phyloP scores from a whole-genome alignment of 2,329 filamentous ascomycete species.

The Gremmenia infestans region DNA sequence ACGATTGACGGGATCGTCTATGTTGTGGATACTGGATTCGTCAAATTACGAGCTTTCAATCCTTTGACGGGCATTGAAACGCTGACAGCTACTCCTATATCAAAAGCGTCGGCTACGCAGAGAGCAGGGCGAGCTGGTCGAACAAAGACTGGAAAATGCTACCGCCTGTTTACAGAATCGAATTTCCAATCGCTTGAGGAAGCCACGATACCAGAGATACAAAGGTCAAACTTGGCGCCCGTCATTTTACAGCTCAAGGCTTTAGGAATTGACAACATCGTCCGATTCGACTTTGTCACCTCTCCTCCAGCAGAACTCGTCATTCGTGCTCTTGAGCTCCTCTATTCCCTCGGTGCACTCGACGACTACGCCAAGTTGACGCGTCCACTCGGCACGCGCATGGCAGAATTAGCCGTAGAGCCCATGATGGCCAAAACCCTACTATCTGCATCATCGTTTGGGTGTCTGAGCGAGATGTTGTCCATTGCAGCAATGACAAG shows the following conservation, averaged over 20 bases:
- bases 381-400: slow-evolving; percentile 76
- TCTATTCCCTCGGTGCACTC: slow-evolving; percentile 81
- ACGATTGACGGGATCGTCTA: slow-evolving; percentile 91
- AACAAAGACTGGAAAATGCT: slow-evolving; percentile 89
- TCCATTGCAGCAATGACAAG: slow-evolving; percentile 94
- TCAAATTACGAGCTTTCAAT: slow-evolving; percentile 84
- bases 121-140: slow-evolving; percentile 85
- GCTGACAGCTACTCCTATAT: slow-evolving; percentile 74
- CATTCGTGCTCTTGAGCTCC: slow-evolving; percentile 77
- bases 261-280: slow-evolving; percentile 89
- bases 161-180: slow-evolving; percentile 80
- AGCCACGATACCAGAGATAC: slow-evolving; percentile 81
- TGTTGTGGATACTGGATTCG: slow-evolving; percentile 85
- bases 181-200: slow-evolving; percentile 62
- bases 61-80: slow-evolving; percentile 82
- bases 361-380: slow-evolving; percentile 90
- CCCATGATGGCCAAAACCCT: slow-evolving; percentile 94
- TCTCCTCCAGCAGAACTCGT: slow-evolving; percentile 81
- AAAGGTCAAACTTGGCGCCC: slow-evolving; percentile 84
- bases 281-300: slow-evolving; percentile 84
- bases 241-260: slow-evolving; percentile 90
- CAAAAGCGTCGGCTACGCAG: slow-evolving; percentile 89
- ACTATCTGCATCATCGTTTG: slow-evolving; percentile 68
- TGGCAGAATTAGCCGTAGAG: slow-evolving; percentile 90
- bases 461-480: slow-evolving; percentile 78